These are phyloP conservation scores for Trifolium dubium DNA, from an alignment of 306 rosid species.

Conservation along the genomic window DNA sequence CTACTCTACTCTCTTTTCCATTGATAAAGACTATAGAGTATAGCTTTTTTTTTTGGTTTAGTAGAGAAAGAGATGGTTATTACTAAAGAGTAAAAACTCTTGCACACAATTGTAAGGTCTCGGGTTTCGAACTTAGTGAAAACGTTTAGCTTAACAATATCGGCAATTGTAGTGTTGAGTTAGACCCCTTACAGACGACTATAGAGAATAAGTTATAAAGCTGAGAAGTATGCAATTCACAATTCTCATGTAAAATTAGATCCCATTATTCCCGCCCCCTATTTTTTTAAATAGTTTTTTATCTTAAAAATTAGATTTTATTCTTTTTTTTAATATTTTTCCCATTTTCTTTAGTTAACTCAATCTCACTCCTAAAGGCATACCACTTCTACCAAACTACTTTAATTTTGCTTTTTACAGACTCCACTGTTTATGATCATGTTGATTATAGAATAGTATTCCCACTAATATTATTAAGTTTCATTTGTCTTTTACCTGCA, in stretches of 20 bases:
- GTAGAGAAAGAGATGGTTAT: no score
- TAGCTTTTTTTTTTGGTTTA: no score
- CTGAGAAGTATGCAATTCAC: not conserved
- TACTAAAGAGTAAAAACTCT: no score
- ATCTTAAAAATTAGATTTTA: no score
- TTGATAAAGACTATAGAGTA: not conserved
- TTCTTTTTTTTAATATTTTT: not conserved
- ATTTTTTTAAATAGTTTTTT: no score
- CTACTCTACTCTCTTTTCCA: not conserved
- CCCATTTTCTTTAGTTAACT: not conserved
- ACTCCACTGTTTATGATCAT: slow-evolving; percentile 32
- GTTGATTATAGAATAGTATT: not conserved
- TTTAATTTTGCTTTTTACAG: slow-evolving; percentile 34
- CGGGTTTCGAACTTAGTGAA: no score
- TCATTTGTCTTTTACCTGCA: not conserved
- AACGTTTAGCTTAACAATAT: no score
- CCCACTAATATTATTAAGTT: slow-evolving; percentile 24
- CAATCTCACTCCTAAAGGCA: slow-evolving; percentile 17
- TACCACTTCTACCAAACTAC: slow-evolving; percentile 27
- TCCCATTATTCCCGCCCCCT: no score
- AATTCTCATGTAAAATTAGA: not conserved
- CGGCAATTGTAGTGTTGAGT: no score
- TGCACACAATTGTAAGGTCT: no score
- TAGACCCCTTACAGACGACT: no score
- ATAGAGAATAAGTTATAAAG: not conserved